Evolutionary conservation across 768 basidiomycete species (phyloP).

Genomic region (Macrolepiota dolichaula): DNA sequence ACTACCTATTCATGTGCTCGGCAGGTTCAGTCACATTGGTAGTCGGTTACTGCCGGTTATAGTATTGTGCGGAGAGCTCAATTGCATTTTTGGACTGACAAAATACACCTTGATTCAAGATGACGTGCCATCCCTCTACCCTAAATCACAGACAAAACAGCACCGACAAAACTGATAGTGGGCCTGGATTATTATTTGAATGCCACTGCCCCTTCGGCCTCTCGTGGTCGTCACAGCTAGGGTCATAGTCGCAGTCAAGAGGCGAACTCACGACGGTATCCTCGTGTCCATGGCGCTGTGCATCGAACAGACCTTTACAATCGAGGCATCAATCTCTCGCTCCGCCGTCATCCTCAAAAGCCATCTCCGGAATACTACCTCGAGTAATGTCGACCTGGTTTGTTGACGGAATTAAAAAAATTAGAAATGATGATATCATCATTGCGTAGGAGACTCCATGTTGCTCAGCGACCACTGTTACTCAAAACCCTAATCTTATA

Average conservation of each 20-base stretch:
- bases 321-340: neutral
- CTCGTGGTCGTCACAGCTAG: neutral
- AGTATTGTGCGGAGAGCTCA: too few species aligned
- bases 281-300: neutral
- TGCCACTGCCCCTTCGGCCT: too few species aligned
- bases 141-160: neutral
- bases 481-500: neutral
- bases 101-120: too few species aligned
- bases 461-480: too few species aligned
- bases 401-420: slow-evolving; percentile 3
- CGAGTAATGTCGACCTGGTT: slow-evolving; percentile 7
- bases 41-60: too few species aligned
- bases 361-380: neutral
- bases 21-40: too few species aligned
- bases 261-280: neutral
- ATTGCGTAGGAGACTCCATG: neutral
- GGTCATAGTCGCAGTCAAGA: neutral
- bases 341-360: neutral
- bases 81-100: too few species aligned
- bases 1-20: too few species aligned
- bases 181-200: too few species aligned
- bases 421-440: slow-evolving; percentile 8
- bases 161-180: neutral
- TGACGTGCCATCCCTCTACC: neutral
- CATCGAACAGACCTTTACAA: neutral